Base-by-base conservation (phyloP, 352 stramenopile genomes). In the Globisporangium camurandrum region DNA sequence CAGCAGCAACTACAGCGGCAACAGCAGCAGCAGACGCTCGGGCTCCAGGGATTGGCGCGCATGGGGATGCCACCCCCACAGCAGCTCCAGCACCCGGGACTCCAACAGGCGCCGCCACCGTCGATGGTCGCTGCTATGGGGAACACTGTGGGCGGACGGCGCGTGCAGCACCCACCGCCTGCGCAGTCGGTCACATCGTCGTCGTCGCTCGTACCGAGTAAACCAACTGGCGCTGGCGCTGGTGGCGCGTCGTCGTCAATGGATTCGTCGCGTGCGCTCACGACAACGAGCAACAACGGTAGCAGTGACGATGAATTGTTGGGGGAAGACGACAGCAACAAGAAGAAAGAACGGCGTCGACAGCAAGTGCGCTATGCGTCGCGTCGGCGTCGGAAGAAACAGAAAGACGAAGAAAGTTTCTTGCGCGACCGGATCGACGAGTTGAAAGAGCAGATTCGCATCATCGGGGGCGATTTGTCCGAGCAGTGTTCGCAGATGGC, bases 341-440 rank as follows among this genome's bases (percentile, higher is more conserved):
- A 90, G 62, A 91, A 91, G 66, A 88, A 87, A 53, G 80, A 91
- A 53, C 76, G 78, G 2, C 77, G 80, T 37, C 74, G 74, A 40
- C 70, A 86, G 58, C 80, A 91, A 54, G 80, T 91, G 9, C 77
- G 80, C 33, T 86, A 88, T 48, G 80, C 80, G 38, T 91, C 80
- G 47, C 75, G 75, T 36, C 76, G 77, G 30, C 80, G 80, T 44
- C 80, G 80, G 49, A 86, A 87, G 53, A 92, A 92, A 66, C 80
- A 87, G 46, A 88, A 89, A 45, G 77, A 92, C 55, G 80, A 92
- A 55, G 77, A 88, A 57, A 86, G 69, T 57, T 88, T 87, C 48
- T 36, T 92, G 58, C 68, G 71, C 17, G 75, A 88, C 54, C 80
- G 80, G 50, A 88, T 92, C 51, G 69, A 86, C 3, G 80, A 92